Evolutionary conservation across 352 stramenopile species (phyloP), one percentile per base, ranked within the genome.

Genomic region (Phytophthora melonis): DNA sequence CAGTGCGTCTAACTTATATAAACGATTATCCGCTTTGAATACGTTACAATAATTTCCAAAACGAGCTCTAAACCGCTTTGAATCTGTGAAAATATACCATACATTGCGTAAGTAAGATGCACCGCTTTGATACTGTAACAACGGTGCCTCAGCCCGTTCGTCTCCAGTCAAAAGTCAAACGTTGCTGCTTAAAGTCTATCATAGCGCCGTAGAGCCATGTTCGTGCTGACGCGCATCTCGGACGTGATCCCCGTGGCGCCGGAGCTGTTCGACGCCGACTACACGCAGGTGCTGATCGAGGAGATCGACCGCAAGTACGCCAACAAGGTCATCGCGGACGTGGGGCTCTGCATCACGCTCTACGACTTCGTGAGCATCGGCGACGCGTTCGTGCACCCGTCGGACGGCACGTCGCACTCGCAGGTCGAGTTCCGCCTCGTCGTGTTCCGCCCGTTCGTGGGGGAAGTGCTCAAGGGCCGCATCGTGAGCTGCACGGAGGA

Each of bases 231-330:
- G 59, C 89, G 89, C 65, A 82, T 96, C 66, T 94, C 89, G 55
- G 89, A 96, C 73, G 88, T 96, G 68, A 95, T 96, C 55, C 88
- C 89, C 13, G 85, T 96, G 75, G 86, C 80, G 56, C 89, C 89
- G 4, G 81, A 90, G 73, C 86, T 95, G 52, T 94, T 94, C 63
- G 84, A 92, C 58, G 79, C 86, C 66, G 86, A 96, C 78, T 94
- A 93, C 80, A 88, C 84, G 68, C 90, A 94, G 63, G 89, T 95
- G 49, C 74, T 97, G 53, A 77, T 94, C 19, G 89, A 97, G 76
- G 91, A 97, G 77, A 93, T 97, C 65, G 89, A 97, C 75, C 86
- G 86, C 70, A 97, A 97, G 79, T 97, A 96, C 66, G 89, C 89
- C 32, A 97, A 97, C 83, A 97, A 97, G 64, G 89, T 97, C 14